A percentile compares a stretch with the other conserved stretches of the same genome.
phyloP scores from a whole-genome alignment of 2,329 filamentous ascomycete species.

The Microcyclosporella mali region DNA sequence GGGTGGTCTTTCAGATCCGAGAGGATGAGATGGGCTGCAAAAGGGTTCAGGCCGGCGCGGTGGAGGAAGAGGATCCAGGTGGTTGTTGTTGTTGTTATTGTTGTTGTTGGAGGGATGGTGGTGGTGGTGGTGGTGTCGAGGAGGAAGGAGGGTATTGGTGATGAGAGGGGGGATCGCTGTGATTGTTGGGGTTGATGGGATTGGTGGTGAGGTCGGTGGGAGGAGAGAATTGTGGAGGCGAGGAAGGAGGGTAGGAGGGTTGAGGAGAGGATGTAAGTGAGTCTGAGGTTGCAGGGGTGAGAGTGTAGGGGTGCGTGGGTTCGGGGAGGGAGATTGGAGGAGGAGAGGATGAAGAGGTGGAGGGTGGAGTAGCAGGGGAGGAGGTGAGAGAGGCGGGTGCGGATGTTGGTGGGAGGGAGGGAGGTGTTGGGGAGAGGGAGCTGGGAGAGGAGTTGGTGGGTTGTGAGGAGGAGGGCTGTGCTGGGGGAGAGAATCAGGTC shows the following conservation, averaged over 20 bases:
- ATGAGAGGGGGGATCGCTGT: too few relatives aligned
- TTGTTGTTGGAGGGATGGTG: too few relatives aligned
- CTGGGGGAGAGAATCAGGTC: constrained; percentile 67
- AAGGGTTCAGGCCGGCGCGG: constrained; percentile 61
- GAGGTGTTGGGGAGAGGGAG: constrained; percentile 52
- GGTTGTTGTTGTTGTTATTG: too few relatives aligned
- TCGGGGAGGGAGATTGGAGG: constrained; percentile 34
- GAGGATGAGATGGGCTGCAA: constrained; percentile 57
- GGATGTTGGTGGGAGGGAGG: constrained; percentile 40
- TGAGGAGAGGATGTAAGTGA: constrained; percentile 67
- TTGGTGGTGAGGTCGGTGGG: constrained; percentile 48
- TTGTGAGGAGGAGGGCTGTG: constrained; percentile 64
- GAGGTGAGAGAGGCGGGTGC: constrained; percentile 49
- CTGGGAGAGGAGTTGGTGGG: constrained; percentile 66
- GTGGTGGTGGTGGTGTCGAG: too few relatives aligned
- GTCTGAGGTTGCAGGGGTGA: constrained; percentile 45
- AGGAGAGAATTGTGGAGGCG: constrained; percentile 23
- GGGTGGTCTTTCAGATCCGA: neutral
- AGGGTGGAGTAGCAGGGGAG: constrained; percentile 60
- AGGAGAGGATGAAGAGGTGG: constrained; percentile 42
- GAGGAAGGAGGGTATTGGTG: constrained; percentile 38
- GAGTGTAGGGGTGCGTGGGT: neutral
- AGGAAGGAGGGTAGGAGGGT: constrained; percentile 54
- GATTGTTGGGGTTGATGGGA: constrained; percentile 49
- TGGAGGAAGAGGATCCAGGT: constrained; percentile 63